Evolutionary conservation across 768 basidiomycete species (phyloP).

Genomic region (Fomitopsis serialis): DNA sequence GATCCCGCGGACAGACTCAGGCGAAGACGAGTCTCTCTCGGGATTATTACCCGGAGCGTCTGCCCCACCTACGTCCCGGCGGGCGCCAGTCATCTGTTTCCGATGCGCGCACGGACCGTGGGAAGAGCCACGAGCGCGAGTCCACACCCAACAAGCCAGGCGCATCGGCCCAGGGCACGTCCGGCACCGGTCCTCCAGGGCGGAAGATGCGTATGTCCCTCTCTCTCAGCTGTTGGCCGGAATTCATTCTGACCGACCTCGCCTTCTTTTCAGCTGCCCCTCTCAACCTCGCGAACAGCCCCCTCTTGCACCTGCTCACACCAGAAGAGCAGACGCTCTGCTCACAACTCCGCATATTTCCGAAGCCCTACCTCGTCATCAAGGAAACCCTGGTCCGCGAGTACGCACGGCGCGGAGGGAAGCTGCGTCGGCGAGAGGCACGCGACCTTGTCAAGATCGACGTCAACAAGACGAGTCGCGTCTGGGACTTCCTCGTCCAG

Average conservation of each 20-base stretch:
- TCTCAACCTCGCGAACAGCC: slow-evolving; percentile 87
- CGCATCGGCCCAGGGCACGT: slow-evolving; percentile 12
- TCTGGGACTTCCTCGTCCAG: slow-evolving; percentile 91
- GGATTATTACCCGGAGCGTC: slow-evolving; percentile 51
- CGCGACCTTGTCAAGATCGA: slow-evolving; percentile 89
- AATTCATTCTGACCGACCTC: slow-evolving; percentile 2
- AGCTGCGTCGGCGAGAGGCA: slow-evolving; percentile 83
- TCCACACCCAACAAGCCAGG: slow-evolving; percentile 49
- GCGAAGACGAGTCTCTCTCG: slow-evolving; percentile 53
- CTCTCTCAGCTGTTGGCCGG: neutral
- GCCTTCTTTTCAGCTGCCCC: slow-evolving; percentile 40
- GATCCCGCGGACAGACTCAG: slow-evolving; percentile 42
- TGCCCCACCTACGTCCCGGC: slow-evolving; percentile 42
- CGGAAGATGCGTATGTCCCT: slow-evolving; percentile 36
- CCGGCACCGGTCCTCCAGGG: slow-evolving; percentile 32
- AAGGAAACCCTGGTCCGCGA: slow-evolving; percentile 94
- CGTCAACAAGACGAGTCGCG: slow-evolving; percentile 86
- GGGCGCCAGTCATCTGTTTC: slow-evolving; percentile 51
- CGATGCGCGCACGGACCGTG: slow-evolving; percentile 48
- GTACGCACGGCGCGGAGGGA: slow-evolving; percentile 85
- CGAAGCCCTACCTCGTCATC: slow-evolving; percentile 92
- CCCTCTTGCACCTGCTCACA: slow-evolving; percentile 85
- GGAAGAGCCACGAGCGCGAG: slow-evolving; percentile 56
- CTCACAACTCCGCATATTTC: slow-evolving; percentile 83
- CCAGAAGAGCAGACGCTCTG: slow-evolving; percentile 85